Conservation (phyloP, 208 protist species). For the Leishmania turanica region DNA sequence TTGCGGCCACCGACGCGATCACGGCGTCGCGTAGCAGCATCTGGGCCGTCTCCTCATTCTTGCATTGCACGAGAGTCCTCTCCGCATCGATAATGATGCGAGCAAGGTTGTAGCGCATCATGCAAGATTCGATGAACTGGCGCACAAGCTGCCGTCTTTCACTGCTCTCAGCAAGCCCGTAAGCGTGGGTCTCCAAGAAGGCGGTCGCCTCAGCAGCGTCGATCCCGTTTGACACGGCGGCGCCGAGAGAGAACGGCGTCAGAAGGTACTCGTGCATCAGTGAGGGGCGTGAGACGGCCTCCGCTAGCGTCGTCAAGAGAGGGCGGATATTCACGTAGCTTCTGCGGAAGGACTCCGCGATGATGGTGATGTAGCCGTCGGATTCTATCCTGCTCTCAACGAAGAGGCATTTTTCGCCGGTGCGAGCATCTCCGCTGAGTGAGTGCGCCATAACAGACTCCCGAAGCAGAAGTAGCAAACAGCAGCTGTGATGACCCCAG, state of each 20-base stretch:
- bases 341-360: conserved; percentile 76
- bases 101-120: conserved; percentile 80
- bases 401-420: conserved; percentile 60
- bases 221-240: conserved; percentile 96
- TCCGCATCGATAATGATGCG: conserved; percentile 72
- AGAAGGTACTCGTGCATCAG: conserved; percentile 98
- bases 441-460: neutral
- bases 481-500: neutral
- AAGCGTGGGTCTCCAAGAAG: conserved; percentile 84
- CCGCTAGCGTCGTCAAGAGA: conserved; percentile 85
- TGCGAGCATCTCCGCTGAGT: neutral
- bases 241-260: conserved; percentile 97
- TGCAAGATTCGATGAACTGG: conserved; percentile 71
- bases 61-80: conserved; percentile 71
- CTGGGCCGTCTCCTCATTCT: conserved; percentile 48
- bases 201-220: conserved; percentile 85
- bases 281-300: conserved; percentile 94
- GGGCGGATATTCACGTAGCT: conserved; percentile 49
- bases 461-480: neutral
- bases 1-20: conserved; percentile 48
- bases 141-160: conserved; percentile 30
- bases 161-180: conserved; percentile 43
- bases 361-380: conserved; percentile 59
- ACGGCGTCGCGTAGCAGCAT: conserved; percentile 55
- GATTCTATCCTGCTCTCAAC: conserved; percentile 47